These are phyloP conservation scores for Debaryomycetaceae sp. DNA, from an alignment of 1,139 yeast species.

Conservation along the genomic window DNA sequence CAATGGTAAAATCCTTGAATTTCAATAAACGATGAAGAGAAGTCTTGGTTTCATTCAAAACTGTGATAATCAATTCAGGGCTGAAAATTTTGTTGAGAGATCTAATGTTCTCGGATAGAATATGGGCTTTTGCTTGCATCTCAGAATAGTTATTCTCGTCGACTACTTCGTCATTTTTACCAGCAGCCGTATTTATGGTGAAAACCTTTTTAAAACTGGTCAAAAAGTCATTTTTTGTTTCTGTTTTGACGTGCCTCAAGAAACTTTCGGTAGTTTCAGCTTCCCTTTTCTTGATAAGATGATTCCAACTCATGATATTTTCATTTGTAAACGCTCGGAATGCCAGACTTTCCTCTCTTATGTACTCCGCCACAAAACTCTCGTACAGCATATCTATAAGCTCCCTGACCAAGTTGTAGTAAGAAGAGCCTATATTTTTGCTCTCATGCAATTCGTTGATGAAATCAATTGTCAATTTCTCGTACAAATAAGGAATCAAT, in stretches of 20 bases:
- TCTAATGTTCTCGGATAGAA: slow-evolving; percentile 42
- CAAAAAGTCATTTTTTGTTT: slow-evolving; percentile 44
- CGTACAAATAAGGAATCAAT: slow-evolving; percentile 33
- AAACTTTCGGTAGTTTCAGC: slow-evolving; percentile 39
- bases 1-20: slow-evolving; percentile 33
- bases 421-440: slow-evolving; percentile 33
- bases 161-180: slow-evolving; percentile 10
- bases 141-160: slow-evolving; percentile 28
- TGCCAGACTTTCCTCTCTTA: slow-evolving; percentile 38
- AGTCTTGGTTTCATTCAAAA: slow-evolving; percentile 36
- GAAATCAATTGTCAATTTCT: slow-evolving; percentile 22
- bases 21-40: slow-evolving; percentile 31
- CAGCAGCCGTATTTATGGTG: slow-evolving; percentile 31
- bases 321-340: slow-evolving; percentile 26
- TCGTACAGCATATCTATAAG: slow-evolving; percentile 50
- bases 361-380: slow-evolving; percentile 46
- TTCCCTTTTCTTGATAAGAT: slow-evolving; percentile 32
- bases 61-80: slow-evolving; percentile 37
- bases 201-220: slow-evolving; percentile 63
- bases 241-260: slow-evolving; percentile 37
- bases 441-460: slow-evolving; percentile 24
- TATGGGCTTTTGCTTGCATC: slow-evolving; percentile 43
- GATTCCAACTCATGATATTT: slow-evolving; percentile 34
- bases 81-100: slow-evolving; percentile 39
- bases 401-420: slow-evolving; percentile 29